Evolutionary conservation across 768 basidiomycete species (phyloP), one percentile per base, ranked within the genome.

Genomic region (Gloeophyllum trabeum): DNA sequence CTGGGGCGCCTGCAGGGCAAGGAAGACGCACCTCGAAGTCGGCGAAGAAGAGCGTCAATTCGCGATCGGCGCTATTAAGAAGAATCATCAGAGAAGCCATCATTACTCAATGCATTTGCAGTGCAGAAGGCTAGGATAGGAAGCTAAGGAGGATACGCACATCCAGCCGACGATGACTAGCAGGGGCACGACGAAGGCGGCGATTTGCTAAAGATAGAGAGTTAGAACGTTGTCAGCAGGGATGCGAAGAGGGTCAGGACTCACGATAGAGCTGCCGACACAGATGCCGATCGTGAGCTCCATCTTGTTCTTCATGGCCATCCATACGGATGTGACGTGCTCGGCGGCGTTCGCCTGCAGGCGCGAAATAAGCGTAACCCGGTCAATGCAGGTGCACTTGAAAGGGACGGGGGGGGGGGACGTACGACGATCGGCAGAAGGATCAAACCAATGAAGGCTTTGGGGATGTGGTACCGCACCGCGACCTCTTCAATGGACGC

Each of bases 401-500:
- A 32, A 32, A 32, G 28, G 16, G 28, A 10, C 28, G 32, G 16
- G 5, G 20, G n/a, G n/a, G 39, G 5, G 23, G 5, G 18, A 66
- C 78, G 43, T 56, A 81, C 87, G 35, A 93, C 91, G 40, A 96
- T 80, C 3, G 91, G 90, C 4, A 96, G 64, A 23, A 96, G 65
- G 50, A 93, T 87, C 12, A 92, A 59, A 56, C 87, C 87, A 50
- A 91, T 90, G 63, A 92, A 91, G 0, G 78, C 51, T 59, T 87
- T 88, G 0, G 88, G 86, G 42, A 96, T 84, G 42, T 70, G 57
- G 59, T 88, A 91, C 30, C 82, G 70, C 10, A 75, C 65, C 2
- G 91, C 88, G 20, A 86, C 88, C 56, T 93, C 90, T 57, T 94
- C 92, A 48, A 96, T 94, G 3, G 87, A 89, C 2, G 81, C 84